Percentiles rank a stretch among this genome's conserved stretches.
phyloP scores from a whole-genome alignment of 768 basidiomycete species.

The Daedaleopsis sinensis region DNA sequence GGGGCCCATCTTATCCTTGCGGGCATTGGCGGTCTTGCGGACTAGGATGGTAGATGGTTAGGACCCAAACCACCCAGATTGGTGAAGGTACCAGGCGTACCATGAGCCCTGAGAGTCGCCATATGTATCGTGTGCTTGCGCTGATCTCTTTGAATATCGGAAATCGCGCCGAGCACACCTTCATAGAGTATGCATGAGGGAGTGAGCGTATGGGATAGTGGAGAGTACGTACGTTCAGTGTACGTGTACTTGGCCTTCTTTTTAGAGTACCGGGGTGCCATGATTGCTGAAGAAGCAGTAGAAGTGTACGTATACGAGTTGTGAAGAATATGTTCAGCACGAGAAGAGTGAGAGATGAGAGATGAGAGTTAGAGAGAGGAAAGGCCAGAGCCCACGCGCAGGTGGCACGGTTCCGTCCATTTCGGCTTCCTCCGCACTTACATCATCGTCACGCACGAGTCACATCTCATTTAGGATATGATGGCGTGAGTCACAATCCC shows the following conservation, averaged over 20 bases:
- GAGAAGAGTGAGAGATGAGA: background rate
- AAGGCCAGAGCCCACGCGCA: background rate
- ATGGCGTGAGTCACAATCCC: too few relatives aligned
- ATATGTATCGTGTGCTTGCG: conserved; percentile 48
- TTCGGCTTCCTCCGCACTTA: background rate
- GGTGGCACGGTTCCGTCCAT: background rate
- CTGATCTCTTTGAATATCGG: conserved; percentile 47
- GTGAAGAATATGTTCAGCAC: background rate
- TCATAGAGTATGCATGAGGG: background rate
- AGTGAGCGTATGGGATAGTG: background rate
- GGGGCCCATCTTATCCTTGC: conserved; percentile 49
- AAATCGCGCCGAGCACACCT: conserved; percentile 53
- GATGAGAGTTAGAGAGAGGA: background rate
- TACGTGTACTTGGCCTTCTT: conserved; percentile 39
- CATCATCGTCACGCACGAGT: background rate
- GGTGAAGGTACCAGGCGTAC: conserved; percentile 32
- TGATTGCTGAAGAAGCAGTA: background rate
- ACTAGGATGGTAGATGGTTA: conserved; percentile 34
- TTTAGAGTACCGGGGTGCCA: conserved; percentile 6
- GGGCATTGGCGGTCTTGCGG: conserved; percentile 46
- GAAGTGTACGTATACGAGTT: too few relatives aligned
- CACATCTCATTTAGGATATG: background rate
- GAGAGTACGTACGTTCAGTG: conserved; percentile 43
- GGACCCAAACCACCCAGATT: background rate
- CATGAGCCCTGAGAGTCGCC: conserved; percentile 50